These are phyloP conservation scores for Oenanthe javanica DNA, from an alignment of 140 eudicot species.

Conservation along the genomic window DNA sequence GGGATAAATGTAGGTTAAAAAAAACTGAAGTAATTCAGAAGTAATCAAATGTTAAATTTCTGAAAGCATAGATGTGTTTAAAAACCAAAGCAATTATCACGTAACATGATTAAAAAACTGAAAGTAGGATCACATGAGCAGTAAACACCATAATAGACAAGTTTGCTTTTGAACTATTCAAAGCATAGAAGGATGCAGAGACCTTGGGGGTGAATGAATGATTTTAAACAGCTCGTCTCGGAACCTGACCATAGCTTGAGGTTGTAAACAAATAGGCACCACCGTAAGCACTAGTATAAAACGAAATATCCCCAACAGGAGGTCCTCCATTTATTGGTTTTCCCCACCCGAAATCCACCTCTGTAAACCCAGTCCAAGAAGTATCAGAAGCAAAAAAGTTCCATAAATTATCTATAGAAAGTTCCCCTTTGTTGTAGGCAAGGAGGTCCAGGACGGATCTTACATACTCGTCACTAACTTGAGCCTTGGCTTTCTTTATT, in stretches of 20 bases:
- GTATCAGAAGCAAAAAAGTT: slow-evolving; percentile 7
- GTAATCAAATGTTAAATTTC: background rate
- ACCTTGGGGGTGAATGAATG: background rate
- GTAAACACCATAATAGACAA: background rate
- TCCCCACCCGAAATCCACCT: slow-evolving; percentile 16
- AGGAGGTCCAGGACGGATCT: slow-evolving; percentile 6
- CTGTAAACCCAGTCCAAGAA: background rate
- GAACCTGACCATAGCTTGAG: background rate
- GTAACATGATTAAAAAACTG: background rate
- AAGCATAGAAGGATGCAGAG: background rate
- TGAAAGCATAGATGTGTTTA: background rate
- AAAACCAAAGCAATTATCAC: background rate
- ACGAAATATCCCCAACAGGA: background rate
- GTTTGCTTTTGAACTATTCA: background rate
- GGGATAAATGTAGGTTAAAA: background rate
- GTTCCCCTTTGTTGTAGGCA: background rate
- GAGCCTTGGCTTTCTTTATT: background rate
- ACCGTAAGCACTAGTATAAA: background rate
- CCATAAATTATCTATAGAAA: background rate
- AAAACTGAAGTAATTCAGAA: background rate
- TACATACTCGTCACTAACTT: background rate
- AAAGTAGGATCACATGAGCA: background rate
- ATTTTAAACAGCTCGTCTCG: background rate
- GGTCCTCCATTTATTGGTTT: slow-evolving; percentile 10
- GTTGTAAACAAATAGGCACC: slow-evolving; percentile 2